Evolutionary conservation across 257 asterid species (phyloP), one percentile per base, ranked within the genome.

Genomic region (Handroanthus guayacan): DNA sequence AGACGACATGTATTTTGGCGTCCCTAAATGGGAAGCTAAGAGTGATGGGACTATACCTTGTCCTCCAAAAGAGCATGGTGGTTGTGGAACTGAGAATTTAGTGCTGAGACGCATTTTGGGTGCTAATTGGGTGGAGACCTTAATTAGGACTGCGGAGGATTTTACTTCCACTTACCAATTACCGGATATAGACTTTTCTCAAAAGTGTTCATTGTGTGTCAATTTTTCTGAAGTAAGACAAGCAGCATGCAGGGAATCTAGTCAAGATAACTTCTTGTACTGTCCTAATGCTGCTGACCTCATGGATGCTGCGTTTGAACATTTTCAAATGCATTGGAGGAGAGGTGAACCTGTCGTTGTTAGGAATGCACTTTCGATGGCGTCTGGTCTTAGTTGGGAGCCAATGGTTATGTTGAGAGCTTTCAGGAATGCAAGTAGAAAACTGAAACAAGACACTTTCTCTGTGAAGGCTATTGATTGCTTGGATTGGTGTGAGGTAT

Each of bases 381-480:
- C 89, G 52, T 83, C 92, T 37, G 97, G 95, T 75, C 96, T 92
- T 78, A 92, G 97, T 81, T 92, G 97, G 97, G 97, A 90, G 82
- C 97, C 97, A 18, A 84, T 80, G 86, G 97, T 92, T 79, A 90
- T 92, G 96, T 80, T 91, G 87, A 86, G 95, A 83, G 97, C 97
- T 75, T 87, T 92, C 79, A 92, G 86, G 79, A 82, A 39, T 41
- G 97, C 92, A 10, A 87, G 86, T 69, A 86, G 74, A 81, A 89
- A 84, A 72, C 52, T 88, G 62, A 83, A 83, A 20, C 86, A 86
- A 38, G 92, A 87, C 44, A 57, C 76, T 58, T 85, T 56, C 75
- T 75, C 69, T 44, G 96, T 92, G 69, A 90, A 89, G 78, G 92
- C 97, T 62, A 85, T 92, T 68, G 95, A 92, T 83, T 92, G 97